These are phyloP conservation scores for Neospora caninum DNA, from an alignment of 169 alveolate genomes.

Conservation along the genomic window DNA sequence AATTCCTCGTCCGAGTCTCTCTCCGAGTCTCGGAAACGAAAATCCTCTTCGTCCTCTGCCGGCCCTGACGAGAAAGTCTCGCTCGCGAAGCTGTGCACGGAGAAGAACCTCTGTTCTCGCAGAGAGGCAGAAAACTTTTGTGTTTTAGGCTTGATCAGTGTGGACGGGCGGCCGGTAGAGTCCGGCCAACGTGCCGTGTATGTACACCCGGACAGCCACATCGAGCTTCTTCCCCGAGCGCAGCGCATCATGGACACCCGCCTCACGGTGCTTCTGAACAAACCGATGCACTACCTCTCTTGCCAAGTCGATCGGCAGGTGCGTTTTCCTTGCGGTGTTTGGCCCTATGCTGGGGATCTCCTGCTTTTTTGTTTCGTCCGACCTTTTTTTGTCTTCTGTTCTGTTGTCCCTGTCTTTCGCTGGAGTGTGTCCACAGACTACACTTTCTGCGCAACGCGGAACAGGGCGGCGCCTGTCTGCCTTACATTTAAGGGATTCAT, in stretches of 20 bases:
- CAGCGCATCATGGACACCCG: conserved; percentile 33
- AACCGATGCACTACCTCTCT: conserved; percentile 54
- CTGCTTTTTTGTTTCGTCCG: too few relatives aligned
- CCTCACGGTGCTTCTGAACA: conserved; percentile 55
- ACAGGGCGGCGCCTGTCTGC: too few relatives aligned
- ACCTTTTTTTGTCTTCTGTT: too few relatives aligned
- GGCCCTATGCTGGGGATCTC: too few relatives aligned
- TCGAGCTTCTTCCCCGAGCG: conserved; percentile 60
- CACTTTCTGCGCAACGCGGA: too few relatives aligned
- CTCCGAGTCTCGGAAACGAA: background rate
- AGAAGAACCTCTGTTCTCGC: conserved; percentile 14
- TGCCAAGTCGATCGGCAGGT: conserved; percentile 37
- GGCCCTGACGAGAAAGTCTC: background rate
- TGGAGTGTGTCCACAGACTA: too few relatives aligned
- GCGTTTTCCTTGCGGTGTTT: background rate
- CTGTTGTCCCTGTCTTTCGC: too few relatives aligned
- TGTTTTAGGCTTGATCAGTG: conserved; percentile 21
- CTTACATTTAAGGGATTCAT: too few relatives aligned
- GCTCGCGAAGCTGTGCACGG: conserved; percentile 40
- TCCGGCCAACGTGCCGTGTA: background rate
- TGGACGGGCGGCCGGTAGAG: conserved; percentile 18
- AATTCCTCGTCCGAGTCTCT: background rate
- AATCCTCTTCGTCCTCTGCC: background rate
- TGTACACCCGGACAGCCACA: conserved; percentile 18
- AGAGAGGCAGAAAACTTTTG: conserved; percentile 21